Conservation (phyloP, 441 rosid species). For the Isatis lusitanica region DNA sequence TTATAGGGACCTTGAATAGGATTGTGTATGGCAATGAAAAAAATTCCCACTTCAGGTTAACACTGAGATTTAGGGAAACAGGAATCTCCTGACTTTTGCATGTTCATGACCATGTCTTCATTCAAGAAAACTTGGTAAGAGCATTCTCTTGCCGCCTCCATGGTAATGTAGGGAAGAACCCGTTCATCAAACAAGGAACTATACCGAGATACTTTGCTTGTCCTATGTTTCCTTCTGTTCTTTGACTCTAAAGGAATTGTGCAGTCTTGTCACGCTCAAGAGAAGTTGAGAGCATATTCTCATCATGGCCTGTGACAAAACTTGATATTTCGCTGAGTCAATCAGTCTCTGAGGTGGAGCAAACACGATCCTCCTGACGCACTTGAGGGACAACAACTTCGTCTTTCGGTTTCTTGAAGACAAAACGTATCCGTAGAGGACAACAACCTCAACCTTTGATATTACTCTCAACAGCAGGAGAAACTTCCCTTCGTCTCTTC, state of each 20-base stretch:
- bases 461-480: conserved; percentile 29
- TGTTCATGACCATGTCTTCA: background rate
- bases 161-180: conserved; percentile 7
- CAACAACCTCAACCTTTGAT: conserved; percentile 52
- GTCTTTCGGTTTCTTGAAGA: conserved; percentile 40
- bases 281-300: conserved; percentile 10
- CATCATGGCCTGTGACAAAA: background rate
- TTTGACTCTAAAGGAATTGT: conserved; percentile 49
- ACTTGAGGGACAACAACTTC: conserved; percentile 12
- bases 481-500: conserved; percentile 49
- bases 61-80: conserved; percentile 41
- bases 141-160: background rate
- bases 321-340: background rate
- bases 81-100: background rate
- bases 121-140: background rate
- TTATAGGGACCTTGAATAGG: conserved; percentile 44
- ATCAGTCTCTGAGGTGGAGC: conserved; percentile 30
- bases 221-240: conserved; percentile 27
- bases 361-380: conserved; percentile 3
- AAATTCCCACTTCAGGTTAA: conserved; percentile 45
- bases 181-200: conserved; percentile 17
- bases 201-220: conserved; percentile 14
- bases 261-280: conserved; percentile 15
- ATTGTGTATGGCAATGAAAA: conserved; percentile 67
- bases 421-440: conserved; percentile 50